Base-by-base conservation (phyloP, 441 rosid genomes). In the Melastoma candidum region DNA sequence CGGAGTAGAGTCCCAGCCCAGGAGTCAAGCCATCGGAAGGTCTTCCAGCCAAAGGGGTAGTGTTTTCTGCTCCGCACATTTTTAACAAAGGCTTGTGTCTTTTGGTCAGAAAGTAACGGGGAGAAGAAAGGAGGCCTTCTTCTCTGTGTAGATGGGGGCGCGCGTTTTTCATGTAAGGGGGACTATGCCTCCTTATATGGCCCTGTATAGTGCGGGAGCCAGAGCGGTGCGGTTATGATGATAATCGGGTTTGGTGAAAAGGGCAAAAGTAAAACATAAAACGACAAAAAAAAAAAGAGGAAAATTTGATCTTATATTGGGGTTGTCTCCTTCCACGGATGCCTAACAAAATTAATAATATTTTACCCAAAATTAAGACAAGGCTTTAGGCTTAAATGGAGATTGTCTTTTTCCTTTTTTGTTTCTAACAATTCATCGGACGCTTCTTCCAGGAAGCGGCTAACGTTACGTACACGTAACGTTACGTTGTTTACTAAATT, bases 61-160 rank as follows among this genome's bases (percentile, higher is more conserved):
- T 47, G 45, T 39, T 61, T 54, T 61, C 65, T 0, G 65, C 43
- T 25, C 65, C 59, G 12, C 65, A 54, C 65, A 61, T 61, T 12
- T 49, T 29, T 3, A 29, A 29, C 7, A 7, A 29, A 29, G 36
- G 36, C 36, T 29, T 17, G 22, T 17, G 22, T 17, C 1, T 29
- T 29, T 29, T 0, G 36, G 36, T 3, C 36, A 29, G 36, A 29
- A 29, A 17, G 22, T 29, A 29, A 29, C 7, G 36, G 36, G 36
- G 7, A 29, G 7, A 29, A 29, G 36, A 29, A 27, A 27, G 22
- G 54, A 26, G 54, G 26, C 17, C 13, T 7, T 51, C 44, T 24
- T 51, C 54, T 43, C 32, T 26, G 14, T 39, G 44, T 51, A n/a
- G 36, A 14, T 26, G 36, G 54, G 54, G 22, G 36, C 26, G 14